Base-by-base conservation (phyloP, 2,329 filamentous ascomycete genomes). In the Aschersonia sp. region DNA sequence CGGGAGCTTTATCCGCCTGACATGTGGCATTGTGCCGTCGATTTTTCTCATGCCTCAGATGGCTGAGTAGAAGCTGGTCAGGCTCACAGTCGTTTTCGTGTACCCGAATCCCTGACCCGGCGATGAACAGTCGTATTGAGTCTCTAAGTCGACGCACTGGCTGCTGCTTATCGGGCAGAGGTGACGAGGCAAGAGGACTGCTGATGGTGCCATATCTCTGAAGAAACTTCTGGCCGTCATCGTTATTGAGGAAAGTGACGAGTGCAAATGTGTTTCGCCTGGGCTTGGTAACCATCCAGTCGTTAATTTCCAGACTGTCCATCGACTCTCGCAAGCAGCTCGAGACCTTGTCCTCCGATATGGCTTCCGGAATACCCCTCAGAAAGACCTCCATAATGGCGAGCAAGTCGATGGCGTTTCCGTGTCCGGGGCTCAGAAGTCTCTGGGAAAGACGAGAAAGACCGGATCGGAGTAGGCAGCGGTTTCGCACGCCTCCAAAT, bases 231-330 rank as follows among this genome's bases (percentile, higher is more conserved):
- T 55, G 40, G 7, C 65, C 73, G 5, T 78, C 66, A 0, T 47
- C 12, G 0, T 44, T 43, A 1, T 62, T 31, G 2, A 71, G 60
- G 46, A 78, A 78, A 0, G 63, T 67, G 43, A 76, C 51, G 46
- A 60, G 65, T 4, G 63, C 73, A 14, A 58, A 54, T 0, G 40
- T 42, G 22, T 58, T 67, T 4, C 56, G 55, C 2, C 55, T 57
- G 0, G 61, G 56, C 50, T 75, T 76, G 1, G 70, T 60, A 51
- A 67, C 73, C 0, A 47, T 47, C 60, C 67, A 78, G 6, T 68
- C 60, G 1, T 50, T 31, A 44, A 77, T 72, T 1, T 52, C 49
- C 2, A 78, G 59, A 0, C 44, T 52, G 0, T 58, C 54, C 57
- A 76, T 65, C 31, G 64, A 57, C 1, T 8, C 8, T 37, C 12